Base-by-base conservation (phyloP, 768 basidiomycete species). In the Lactifluus rugatus region DNA sequence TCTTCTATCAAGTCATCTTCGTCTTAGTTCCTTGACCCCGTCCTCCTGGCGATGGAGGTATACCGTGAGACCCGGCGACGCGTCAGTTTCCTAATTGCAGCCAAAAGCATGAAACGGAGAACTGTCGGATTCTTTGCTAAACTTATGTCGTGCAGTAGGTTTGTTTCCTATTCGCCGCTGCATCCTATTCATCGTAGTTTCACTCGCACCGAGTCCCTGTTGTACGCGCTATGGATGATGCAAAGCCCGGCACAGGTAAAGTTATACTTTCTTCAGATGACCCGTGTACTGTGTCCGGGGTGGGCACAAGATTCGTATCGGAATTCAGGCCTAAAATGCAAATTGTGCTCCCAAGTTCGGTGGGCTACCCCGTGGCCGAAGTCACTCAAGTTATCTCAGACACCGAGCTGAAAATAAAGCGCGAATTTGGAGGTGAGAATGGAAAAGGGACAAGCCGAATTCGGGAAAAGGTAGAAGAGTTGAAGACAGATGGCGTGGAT, bases 381-480 rank as follows among this genome's bases (percentile, higher is more conserved):
- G 86, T 99, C 6, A 77, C 82, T 37, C 89, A 95, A 68, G 81
- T 99, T 50, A 73, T 97, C 47, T 93, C 91, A 32, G 92, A 97
- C 67, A 93, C 88, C 1, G 75, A 93, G 68, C 69, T 96, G 56
- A 79, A 78, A 68, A 75, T 95, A 63, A 93, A 93, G 73, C 84
- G 84, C 65, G 91, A 93, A 68, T 93, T 96, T 69, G 81, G 83
- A 19, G 85, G 86, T 57, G 90, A 92, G 44, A 83, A 78, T 57
- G 87, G 87, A 23, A 86, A 89, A 68, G 82, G 80, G 42, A 87
- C 87, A 0, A 65, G 75, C 2, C 81, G 79, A 41, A 74, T 87
- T 48, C 79, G 82, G 55, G 89, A 92, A 64, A 83, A 82, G 68
- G 62, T 82, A 51, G 74, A 78, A 36, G 87, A 91, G 66, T 66